Percentiles rank a stretch among this genome's conserved stretches.
phyloP scores from a whole-genome alignment of 805 yeast genomes.

The Clavispora asparagi region DNA sequence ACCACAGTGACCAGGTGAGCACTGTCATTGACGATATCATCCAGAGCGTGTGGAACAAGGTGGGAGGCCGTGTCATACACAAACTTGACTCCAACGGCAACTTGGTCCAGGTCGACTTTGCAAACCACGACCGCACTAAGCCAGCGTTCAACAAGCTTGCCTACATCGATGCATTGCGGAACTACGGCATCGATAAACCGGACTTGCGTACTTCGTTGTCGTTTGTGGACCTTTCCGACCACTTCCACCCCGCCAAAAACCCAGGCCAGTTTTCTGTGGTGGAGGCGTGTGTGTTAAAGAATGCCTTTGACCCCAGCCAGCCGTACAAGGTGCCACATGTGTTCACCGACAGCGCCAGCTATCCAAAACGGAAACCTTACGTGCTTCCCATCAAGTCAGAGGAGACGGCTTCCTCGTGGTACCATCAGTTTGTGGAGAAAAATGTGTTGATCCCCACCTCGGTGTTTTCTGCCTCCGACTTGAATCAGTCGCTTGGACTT shows the following conservation, averaged over 20 bases:
- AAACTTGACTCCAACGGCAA: constrained; percentile 26
- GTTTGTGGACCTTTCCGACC: constrained; percentile 44
- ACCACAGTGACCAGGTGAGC: constrained; percentile 60
- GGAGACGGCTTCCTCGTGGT: constrained; percentile 42
- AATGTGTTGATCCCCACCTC: constrained; percentile 14
- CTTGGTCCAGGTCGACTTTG: constrained; percentile 20
- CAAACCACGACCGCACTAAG: constrained; percentile 11
- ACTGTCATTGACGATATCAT: constrained; percentile 56
- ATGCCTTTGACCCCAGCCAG: constrained; percentile 32
- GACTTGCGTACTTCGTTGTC: constrained; percentile 65
- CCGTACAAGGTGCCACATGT: constrained; percentile 30
- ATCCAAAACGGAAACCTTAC: constrained; percentile 54
- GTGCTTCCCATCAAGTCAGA: constrained; percentile 46
- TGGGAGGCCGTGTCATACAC: constrained; percentile 37
- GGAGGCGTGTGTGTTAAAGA: constrained; percentile 65
- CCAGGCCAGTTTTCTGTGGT: constrained; percentile 55
- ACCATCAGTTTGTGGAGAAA: constrained; percentile 27
- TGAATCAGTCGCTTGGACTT: constrained; percentile 33
- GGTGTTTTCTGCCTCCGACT: constrained; percentile 11
- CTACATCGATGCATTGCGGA: constrained; percentile 64
- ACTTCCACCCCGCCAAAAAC: constrained; percentile 24
- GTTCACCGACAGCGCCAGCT: constrained; percentile 39
- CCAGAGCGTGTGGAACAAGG: constrained; percentile 48
- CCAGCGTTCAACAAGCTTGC: constrained; percentile 38
- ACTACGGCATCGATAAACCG: constrained; percentile 92